Base-by-base conservation (phyloP, 805 yeast species). In the Candida namnaoensis region DNA sequence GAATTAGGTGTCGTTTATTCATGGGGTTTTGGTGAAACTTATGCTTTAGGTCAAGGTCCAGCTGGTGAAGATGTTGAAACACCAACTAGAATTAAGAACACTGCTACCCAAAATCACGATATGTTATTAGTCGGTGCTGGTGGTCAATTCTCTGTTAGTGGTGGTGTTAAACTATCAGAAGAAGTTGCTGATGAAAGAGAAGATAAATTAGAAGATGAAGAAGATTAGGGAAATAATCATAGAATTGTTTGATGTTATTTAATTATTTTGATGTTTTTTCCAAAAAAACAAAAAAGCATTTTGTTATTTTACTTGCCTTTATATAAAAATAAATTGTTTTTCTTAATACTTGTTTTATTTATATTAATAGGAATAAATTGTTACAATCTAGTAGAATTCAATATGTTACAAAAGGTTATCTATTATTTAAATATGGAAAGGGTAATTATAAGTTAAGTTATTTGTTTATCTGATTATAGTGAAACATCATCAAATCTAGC, bases 1-100 rank as follows among this genome's bases (percentile, higher is more conserved):
- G 74, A 70, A 23, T 88, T 86, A 52, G 99, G 99, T 12, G 66
- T 85, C 40, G 85, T 80, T 2, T 93, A 79, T 66, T 77, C 97
- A 1, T 93, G 99, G 99, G 99, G 99, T 1, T 93, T 90, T 58
- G 97, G 95, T 37, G 98, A 91, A 50, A 90, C 96, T 1, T 93
- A 88, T 62, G 99, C 95, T 15, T 81, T 91, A 30, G 99, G 99
- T 11, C 79, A 88, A 45, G 99, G 99, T 7, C 90, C 88, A 15
- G 68, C 71, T 6, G 80, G 85, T 33, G 96, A 87, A 38, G 98
- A 93, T 59, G 83, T 88, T 41, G 95, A 80, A 41, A 68, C 68
- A 19, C 99, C 99, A 36, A 85, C 96, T 1, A 76, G 91, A 61
- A 87, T 93, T 53, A 78, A 80, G 51, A 93, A 95, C 61, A 93